Evolutionary conservation across 1,139 yeast species (phyloP).

Genomic region (Magnusiomyces fungicola): DNA sequence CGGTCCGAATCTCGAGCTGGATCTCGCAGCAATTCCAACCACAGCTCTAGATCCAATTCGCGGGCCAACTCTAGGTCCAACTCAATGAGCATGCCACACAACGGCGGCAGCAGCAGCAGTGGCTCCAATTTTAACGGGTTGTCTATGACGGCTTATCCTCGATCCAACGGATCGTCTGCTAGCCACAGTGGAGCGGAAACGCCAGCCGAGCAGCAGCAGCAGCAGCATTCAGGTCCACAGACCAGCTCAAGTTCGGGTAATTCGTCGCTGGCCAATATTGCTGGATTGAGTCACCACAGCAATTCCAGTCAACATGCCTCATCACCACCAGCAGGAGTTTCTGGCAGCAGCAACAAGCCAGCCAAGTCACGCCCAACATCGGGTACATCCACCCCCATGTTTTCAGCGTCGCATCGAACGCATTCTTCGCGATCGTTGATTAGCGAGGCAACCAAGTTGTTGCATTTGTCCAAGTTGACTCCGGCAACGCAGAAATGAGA

Average conservation of each 20-base stretch:
- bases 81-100: not conserved
- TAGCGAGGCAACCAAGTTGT: constrained; percentile 11
- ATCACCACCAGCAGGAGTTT: not conserved
- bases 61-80: not conserved
- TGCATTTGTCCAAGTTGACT: constrained; percentile 4
- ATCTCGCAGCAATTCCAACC: not conserved
- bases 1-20: not conserved
- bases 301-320: not conserved
- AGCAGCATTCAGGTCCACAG: no score
- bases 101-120: no score
- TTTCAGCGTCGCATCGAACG: constrained; percentile 2
- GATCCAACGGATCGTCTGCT: no score
- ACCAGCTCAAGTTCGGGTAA: no score
- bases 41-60: not conserved
- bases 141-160: no score
- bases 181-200: no score
- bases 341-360: constrained; percentile 1
- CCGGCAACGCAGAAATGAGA: not conserved
- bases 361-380: not conserved
- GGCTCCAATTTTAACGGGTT: no score
- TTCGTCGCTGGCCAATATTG: no score
- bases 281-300: not conserved
- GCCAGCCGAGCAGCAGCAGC: no score
- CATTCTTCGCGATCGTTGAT: constrained; percentile 8
- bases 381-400: constrained; percentile 2